These are phyloP conservation scores for Blastocystis sp. DNA, from an alignment of 352 stramenopile species.

Conservation along the genomic window DNA sequence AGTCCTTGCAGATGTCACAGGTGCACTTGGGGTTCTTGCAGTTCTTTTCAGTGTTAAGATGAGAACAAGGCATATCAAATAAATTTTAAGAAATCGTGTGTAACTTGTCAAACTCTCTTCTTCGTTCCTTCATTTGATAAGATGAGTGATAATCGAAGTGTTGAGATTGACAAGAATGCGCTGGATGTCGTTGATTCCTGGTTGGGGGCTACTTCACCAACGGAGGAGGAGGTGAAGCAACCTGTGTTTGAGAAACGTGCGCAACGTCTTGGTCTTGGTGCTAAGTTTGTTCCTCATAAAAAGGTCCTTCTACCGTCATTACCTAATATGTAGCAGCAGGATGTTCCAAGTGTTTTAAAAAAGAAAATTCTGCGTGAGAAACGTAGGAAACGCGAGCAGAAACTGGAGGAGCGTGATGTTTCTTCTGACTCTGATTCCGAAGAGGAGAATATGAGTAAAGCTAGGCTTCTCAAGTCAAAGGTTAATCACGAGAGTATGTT, in stretches of 20 bases:
- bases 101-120: background rate
- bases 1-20: conserved; percentile 57
- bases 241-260: conserved; percentile 18
- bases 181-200: conserved; percentile 38
- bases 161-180: conserved; percentile 40
- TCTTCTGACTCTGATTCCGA: conserved; percentile 11
- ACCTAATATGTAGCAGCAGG: background rate
- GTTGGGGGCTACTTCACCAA: background rate
- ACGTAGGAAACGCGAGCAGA: background rate
- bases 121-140: background rate
- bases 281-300: conserved; percentile 52
- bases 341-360: conserved; percentile 31
- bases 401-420: background rate
- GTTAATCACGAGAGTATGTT: background rate
- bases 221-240: background rate
- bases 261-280: conserved; percentile 4
- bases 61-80: conserved; percentile 28
- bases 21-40: conserved; percentile 58
- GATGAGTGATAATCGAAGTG: conserved; percentile 24
- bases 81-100: background rate
- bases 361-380: conserved; percentile 54
- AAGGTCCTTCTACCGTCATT: background rate
- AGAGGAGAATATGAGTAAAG: conserved; percentile 25
- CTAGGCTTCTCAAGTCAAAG: conserved; percentile 7
- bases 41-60: conserved; percentile 38